A percentile compares a stretch with the other conserved stretches of the same genome.
Evolutionary conservation across 345 rosid species (phyloP).

Genomic region (Acer yangbiense): DNA sequence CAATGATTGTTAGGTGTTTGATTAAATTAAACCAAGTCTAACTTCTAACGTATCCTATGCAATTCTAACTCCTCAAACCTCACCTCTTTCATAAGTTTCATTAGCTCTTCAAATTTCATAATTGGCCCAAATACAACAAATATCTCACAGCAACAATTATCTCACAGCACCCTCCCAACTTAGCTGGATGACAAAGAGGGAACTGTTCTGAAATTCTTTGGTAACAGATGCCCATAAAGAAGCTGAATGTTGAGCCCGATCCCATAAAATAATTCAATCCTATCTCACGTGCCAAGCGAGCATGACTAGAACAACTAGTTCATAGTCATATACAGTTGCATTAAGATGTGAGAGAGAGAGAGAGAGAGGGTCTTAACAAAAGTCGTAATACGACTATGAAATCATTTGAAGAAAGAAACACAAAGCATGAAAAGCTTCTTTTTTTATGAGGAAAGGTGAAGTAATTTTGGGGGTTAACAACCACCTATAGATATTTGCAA

Average conservation of each 20-base stretch:
- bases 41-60: too few relatives aligned
- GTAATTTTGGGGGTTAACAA: neutral
- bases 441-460: neutral
- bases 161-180: neutral
- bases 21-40: too few relatives aligned
- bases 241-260: neutral
- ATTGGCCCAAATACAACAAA: too few relatives aligned
- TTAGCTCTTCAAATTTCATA: too few relatives aligned
- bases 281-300: too few relatives aligned
- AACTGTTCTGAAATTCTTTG: neutral
- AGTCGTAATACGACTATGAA: neutral
- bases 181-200: neutral
- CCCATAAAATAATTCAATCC: neutral
- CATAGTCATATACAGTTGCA: neutral
- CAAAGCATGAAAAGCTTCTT: neutral
- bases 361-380: neutral
- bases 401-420: neutral
- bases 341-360: neutral
- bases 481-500: neutral
- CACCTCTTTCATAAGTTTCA: too few relatives aligned
- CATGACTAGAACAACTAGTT: neutral
- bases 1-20: too few relatives aligned
- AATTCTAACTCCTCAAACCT: too few relatives aligned
- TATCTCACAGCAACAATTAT: too few relatives aligned
- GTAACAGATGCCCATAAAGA: neutral